These are phyloP conservation scores for Colletotrichum sp. DNA, from an alignment of 2,329 filamentous ascomycete species.

Conservation along the genomic window DNA sequence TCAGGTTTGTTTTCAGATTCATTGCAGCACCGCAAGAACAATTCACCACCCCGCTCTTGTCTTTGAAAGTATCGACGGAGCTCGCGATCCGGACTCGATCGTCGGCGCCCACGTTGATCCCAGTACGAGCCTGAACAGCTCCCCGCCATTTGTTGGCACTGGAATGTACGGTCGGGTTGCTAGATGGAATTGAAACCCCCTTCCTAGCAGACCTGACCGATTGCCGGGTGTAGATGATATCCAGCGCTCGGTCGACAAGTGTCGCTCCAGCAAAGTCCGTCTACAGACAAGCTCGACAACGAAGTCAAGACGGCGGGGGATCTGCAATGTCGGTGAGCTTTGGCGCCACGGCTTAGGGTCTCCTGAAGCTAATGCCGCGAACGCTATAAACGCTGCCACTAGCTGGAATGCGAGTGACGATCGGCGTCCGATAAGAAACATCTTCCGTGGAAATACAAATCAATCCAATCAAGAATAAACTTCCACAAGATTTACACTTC, in stretches of 20 bases:
- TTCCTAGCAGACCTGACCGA: background rate
- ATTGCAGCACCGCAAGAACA: background rate
- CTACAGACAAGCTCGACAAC: background rate
- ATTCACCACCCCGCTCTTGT: background rate
- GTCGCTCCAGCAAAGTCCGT: background rate
- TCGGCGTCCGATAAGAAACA: background rate
- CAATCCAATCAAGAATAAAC: background rate
- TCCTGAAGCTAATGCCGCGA: background rate
- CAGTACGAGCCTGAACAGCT: background rate
- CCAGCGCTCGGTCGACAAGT: background rate
- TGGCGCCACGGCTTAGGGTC: background rate
- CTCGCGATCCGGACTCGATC: background rate
- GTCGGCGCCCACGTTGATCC: background rate
- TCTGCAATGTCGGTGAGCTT: constrained; percentile 1
- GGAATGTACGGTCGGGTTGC: background rate
- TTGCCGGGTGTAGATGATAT: background rate
- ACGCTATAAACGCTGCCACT: background rate
- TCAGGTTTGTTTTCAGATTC: background rate
- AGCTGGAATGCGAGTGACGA: background rate
- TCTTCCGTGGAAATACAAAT: background rate
- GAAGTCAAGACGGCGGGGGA: background rate
- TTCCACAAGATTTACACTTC: background rate
- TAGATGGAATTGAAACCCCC: background rate
- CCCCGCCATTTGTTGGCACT: background rate
- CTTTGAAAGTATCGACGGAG: background rate